Evolutionary conservation across 805 yeast species (phyloP), one percentile per base, ranked within the genome.

Genomic region (Lachancea cidri): DNA sequence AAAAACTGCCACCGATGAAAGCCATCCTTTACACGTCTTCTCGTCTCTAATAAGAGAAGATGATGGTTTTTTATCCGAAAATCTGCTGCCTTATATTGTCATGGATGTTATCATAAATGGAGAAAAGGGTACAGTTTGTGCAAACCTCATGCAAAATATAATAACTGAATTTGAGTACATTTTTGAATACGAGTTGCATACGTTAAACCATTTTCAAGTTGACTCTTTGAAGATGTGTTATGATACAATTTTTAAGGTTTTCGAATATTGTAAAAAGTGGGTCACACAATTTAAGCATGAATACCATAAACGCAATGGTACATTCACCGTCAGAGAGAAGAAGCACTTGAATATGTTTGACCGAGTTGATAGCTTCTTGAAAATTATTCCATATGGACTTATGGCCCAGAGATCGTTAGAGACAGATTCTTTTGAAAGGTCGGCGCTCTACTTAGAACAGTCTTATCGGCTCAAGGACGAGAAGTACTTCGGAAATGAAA

Each of bases 181-280:
- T 8, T 67, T 89, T 43, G 65, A 72, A 3, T 67, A 72, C 24
- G 75, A 72, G 39, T 53, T 70, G 3, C 66, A 68, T 5, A 49
- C 57, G 2, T 59, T 71, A 15, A 72, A 74, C 14, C 77, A 79
- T 20, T 77, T 78, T 36, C 68, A 74, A 35, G 65, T 76, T 2
- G 91, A 83, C 45, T 76, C 74, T 44, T 57, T 83, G 44, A 77
- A 76, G 50, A 64, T 76, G 33, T 82, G 87, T 48, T 85, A 78
- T 52, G 84, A 84, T 44, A 70, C 87, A 0, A 73, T 88, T 0
- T 87, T 93, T 53, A 77, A 79, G 31, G 78, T 89, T 3, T 64
- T 89, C 19, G 98, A 93, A 54, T 87, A 88, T 54, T 77, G 88
- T 47, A 77, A 81, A 43, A 86, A 83, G 50, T 88, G 96, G 95